Conservation (phyloP, 805 yeast genomes). For the Suhomyces canberraensis region DNA sequence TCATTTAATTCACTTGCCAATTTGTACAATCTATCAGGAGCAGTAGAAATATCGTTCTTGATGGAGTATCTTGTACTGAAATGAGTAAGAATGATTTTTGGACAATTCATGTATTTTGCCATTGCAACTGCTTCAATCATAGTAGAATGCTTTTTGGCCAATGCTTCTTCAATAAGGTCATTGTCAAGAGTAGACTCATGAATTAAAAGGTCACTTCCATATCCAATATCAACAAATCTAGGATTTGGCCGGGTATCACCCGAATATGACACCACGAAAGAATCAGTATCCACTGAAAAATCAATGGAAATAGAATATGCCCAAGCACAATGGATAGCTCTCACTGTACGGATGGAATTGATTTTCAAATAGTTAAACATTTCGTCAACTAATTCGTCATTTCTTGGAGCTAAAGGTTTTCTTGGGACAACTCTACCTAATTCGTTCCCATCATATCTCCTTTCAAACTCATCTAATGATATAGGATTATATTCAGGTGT, state of each 20-base stretch:
- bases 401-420: slow-evolving; percentile 24
- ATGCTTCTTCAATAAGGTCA: slow-evolving; percentile 72
- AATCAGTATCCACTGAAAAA: slow-evolving; percentile 42
- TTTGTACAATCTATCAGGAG: slow-evolving; percentile 18
- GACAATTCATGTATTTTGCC: slow-evolving; percentile 67
- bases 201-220: slow-evolving; percentile 65
- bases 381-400: slow-evolving; percentile 23
- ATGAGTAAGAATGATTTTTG: slow-evolving; percentile 76
- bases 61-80: slow-evolving; percentile 80
- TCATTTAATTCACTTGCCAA: slow-evolving; percentile 21
- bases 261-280: slow-evolving; percentile 77
- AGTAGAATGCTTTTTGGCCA: slow-evolving; percentile 81
- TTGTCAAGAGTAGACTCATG: slow-evolving; percentile 95
- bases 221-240: slow-evolving; percentile 64
- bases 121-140: slow-evolving; percentile 79
- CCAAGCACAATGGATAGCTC: slow-evolving; percentile 82
- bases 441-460: slow-evolving; percentile 24
- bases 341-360: slow-evolving; percentile 50
- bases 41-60: slow-evolving; percentile 27
- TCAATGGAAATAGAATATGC: slow-evolving; percentile 63
- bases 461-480: slow-evolving; percentile 29
- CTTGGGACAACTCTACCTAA: slow-evolving; percentile 14
- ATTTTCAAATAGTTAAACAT: slow-evolving; percentile 46
- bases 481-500: slow-evolving; percentile 28
- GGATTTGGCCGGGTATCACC: slow-evolving; percentile 91